Base-by-base conservation (phyloP, 768 basidiomycete genomes). In the Rhodotorula diobovata region DNA sequence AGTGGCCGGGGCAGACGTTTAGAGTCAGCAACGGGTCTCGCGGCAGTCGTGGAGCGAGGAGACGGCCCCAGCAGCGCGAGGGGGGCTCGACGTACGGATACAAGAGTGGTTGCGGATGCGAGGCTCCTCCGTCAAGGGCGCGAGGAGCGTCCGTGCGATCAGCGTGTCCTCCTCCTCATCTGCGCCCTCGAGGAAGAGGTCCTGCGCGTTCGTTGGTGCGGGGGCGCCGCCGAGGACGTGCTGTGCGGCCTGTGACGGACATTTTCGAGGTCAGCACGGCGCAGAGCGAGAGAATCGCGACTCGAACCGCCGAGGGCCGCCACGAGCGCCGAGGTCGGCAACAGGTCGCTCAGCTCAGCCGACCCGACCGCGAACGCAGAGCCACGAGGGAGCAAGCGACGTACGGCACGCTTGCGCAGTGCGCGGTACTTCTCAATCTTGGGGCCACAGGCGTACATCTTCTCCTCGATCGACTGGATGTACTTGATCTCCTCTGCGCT, bases 91-190 rank as follows among this genome's bases (percentile, higher is more conserved):
- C 65, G 34, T 23, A 67, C 73, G 71, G 35, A 76, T 76, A 66
- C 79, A 80, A 30, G 78, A 75, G 70, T 80, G 77, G 67, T 80
- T 80, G 54, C 71, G 68, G 54, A 80, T 79, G 66, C 61, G 73
- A 25, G 73, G 70, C 58, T 77, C 76, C 48, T 69, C 71, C 3
- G 74, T 65, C 4, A 67, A 2, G 0, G 73, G 67, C 23, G 58
- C 58, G n/a, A 59, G 58, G 41, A 59, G 41, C 2, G 75, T 64
- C 64, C 78, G 78, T 8, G 74, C 74, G 46, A 78, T 63, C 21
- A 77, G 69, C 41, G 65, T 55, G 51, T 50, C 71, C 34, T 66
- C 71, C 4, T 48, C 70, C 34, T 79, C 76, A 67, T 73, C 79
- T 6, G 72, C 77, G 28, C 73, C 75, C 48, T 79, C 75, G 51